phyloP scores from a whole-genome alignment of 2,329 filamentous ascomycete species.

The Rhynchosporium graminicola region DNA sequence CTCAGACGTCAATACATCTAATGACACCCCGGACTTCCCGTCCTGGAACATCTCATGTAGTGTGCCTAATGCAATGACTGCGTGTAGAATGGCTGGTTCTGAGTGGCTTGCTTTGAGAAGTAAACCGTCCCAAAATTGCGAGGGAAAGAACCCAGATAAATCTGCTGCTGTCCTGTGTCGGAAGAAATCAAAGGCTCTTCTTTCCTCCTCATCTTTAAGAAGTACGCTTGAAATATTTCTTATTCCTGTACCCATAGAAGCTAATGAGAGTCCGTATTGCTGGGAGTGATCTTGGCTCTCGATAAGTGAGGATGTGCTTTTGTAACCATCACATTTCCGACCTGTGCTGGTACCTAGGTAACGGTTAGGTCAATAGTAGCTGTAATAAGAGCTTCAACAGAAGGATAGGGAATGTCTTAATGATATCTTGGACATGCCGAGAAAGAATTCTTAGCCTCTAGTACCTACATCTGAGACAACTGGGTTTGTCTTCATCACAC shows the following conservation, averaged over 20 bases:
- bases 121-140: conserved; percentile 60
- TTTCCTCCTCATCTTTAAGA: conserved; percentile 8
- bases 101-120: conserved; percentile 62
- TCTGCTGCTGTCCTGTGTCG: conserved; percentile 58
- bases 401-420: background rate
- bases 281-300: background rate
- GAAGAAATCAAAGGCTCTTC: conserved; percentile 59
- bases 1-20: background rate
- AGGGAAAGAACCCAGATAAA: conserved; percentile 64
- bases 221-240: background rate
- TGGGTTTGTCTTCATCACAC: conserved; percentile 26
- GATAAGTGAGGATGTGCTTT: background rate
- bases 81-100: conserved; percentile 28
- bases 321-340: conserved; percentile 28
- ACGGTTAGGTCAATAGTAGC: background rate
- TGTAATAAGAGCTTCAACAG: background rate
- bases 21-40: conserved; percentile 6
- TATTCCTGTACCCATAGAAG: too few species aligned
- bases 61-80: conserved; percentile 28
- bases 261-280: background rate
- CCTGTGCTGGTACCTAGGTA: conserved; percentile 23
- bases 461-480: conserved; percentile 1
- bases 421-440: background rate
- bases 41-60: conserved; percentile 27
- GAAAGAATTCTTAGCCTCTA: background rate